phyloP scores from a whole-genome alignment of 169 alveolate species.

The Toxoplasma gondii region DNA sequence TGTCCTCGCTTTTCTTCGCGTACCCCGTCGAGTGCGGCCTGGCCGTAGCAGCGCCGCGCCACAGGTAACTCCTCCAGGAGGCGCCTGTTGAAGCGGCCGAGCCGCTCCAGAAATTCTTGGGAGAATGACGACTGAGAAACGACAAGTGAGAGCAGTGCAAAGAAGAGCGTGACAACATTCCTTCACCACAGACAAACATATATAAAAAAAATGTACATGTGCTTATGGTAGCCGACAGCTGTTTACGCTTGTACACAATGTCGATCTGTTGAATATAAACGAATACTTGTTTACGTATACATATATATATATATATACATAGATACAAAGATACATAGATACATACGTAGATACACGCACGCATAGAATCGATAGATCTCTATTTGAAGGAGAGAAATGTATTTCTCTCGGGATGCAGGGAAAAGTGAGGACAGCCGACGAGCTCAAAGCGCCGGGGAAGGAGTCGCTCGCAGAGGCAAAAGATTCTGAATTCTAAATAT shows the following conservation, averaged over 20 bases:
- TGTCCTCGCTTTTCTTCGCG: background rate
- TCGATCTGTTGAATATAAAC: no score
- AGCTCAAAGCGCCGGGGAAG: background rate
- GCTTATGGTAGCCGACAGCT: no score
- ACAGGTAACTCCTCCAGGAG: conserved; percentile 63
- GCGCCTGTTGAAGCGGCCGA: conserved; percentile 29
- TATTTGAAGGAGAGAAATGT: no score
- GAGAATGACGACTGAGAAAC: conserved; percentile 37
- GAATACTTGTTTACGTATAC: no score
- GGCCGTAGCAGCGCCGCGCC: conserved; percentile 47
- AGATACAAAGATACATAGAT: background rate
- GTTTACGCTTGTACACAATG: no score
- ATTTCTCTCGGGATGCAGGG: no score
- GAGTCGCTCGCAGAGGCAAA: background rate
- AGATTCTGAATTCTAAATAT: background rate
- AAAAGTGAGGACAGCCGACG: no score
- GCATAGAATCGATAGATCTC: no score
- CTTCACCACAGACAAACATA: background rate
- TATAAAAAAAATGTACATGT: background rate
- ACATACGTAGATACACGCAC: background rate
- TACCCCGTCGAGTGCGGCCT: conserved; percentile 54
- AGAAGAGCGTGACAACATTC: background rate
- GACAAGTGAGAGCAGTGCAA: background rate
- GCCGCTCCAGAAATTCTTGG: conserved; percentile 64
- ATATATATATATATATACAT: background rate